Evolutionary conservation across 768 basidiomycete genomes (phyloP), one percentile per base, ranked within the genome.

Genomic region (Russula ochroleuca): DNA sequence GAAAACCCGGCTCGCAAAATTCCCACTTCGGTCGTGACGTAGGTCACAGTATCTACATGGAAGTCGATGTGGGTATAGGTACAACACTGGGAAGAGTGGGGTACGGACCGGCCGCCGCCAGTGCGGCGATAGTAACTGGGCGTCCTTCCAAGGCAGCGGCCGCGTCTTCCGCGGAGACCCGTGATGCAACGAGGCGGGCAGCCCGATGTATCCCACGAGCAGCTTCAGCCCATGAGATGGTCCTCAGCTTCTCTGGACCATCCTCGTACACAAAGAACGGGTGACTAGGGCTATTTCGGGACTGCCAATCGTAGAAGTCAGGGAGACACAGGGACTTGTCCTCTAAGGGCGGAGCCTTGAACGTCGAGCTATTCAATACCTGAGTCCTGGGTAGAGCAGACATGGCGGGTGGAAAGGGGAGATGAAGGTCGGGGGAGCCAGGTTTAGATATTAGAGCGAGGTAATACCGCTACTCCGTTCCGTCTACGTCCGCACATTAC

Each of bases 1-100:
- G 73, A 57, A 62, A 73, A 75, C 21, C 78, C 80, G 7, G 79
- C 78, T 10, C 76, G 69, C 2, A 78, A 70, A 49, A 80, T 72
- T 8, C 78, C 78, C 5, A 74, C 69, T 38, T 67, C 65, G 10
- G 66, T 56, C 10, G 70, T 67, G 31, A 69, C 57, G 23, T 70
- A 71, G 5, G 70, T 67, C 43, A 71, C 60, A 14, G 70, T 64
- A 38, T 71, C 70, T 71, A 38, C 15, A 50, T 19, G 14, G 33
- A 60, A 40, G 41, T 62, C 6, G 28, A 28, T 28, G 21, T 35
- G 25, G 14, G 10, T 9, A 15, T 5, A 7, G 45, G 17, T 10
- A 21, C 14, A 19, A 19, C 14, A 19, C 17, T n/a, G 28, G 14
- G 48, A 25, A 19, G 13, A 25, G 51, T 28, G 25, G 14, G 6